These are phyloP conservation scores for Kwoniella shandongensis DNA, from an alignment of 768 basidiomycete species.

Conservation along the genomic window DNA sequence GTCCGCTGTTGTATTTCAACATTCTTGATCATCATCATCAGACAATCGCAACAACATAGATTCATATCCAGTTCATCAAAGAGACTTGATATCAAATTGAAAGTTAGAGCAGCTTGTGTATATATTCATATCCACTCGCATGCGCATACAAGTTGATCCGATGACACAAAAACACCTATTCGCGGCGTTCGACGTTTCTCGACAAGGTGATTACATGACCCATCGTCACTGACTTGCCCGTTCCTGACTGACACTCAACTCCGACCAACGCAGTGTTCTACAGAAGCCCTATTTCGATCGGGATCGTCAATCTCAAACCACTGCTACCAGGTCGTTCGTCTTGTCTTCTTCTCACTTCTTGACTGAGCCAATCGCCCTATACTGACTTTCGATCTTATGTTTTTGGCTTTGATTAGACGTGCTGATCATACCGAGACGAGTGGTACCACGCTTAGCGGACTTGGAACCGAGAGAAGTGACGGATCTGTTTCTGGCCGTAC, in stretches of 20 bases:
- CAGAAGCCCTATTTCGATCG: slow-evolving; percentile 67
- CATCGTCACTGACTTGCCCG: background rate
- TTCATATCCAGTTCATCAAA: too few species aligned
- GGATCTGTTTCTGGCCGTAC: slow-evolving; percentile 77
- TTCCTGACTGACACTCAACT: background rate
- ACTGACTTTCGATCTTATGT: background rate
- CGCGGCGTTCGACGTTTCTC: slow-evolving; percentile 22
- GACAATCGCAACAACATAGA: too few species aligned
- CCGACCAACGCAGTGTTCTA: slow-evolving; percentile 57
- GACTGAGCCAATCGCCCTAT: background rate
- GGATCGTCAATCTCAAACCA: slow-evolving; percentile 92
- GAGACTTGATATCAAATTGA: too few species aligned
- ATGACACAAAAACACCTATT: slow-evolving; percentile 20
- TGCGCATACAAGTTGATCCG: too few species aligned
- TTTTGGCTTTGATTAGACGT: slow-evolving; percentile 56
- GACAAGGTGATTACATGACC: slow-evolving; percentile 17
- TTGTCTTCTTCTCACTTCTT: background rate
- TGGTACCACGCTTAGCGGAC: slow-evolving; percentile 59
- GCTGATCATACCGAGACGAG: slow-evolving; percentile 61
- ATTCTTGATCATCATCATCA: too few species aligned
- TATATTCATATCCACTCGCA: too few species aligned
- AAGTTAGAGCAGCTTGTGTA: too few species aligned
- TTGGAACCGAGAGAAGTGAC: slow-evolving; percentile 64
- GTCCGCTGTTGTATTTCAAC: too few species aligned
- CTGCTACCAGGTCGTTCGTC: slow-evolving; percentile 88